phyloP scores from a whole-genome alignment of 306 rosid species.

The Pterocarpus macrocarpus region DNA sequence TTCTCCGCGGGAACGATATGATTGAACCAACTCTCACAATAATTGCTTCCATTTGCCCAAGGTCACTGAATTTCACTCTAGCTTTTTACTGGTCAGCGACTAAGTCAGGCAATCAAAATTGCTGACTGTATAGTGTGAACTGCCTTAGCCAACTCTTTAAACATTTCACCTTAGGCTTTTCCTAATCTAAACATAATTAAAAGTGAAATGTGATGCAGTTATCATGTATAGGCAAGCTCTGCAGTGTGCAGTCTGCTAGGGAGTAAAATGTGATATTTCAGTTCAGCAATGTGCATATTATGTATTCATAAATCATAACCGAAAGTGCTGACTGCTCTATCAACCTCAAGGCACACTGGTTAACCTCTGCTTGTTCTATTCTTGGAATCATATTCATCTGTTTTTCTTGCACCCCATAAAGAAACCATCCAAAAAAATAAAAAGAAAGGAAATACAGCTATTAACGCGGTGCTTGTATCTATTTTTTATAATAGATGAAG shows the following conservation, averaged over 20 bases:
- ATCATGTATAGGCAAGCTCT: conserved; percentile 5
- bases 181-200: too few relatives aligned
- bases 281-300: background rate
- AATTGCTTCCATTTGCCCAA: too few relatives aligned
- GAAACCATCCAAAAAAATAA: too few relatives aligned
- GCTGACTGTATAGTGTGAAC: background rate
- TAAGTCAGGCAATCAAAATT: conserved; percentile 22
- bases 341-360: too few relatives aligned
- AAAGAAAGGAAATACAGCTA: background rate
- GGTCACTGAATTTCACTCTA: background rate
- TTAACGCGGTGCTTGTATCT: background rate
- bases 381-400: conserved; percentile 4
- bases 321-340: background rate
- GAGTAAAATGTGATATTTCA: background rate
- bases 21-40: too few relatives aligned
- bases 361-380: background rate
- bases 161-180: too few relatives aligned
- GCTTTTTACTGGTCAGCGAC: background rate
- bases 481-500: background rate
- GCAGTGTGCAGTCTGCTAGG: background rate
- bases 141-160: too few relatives aligned
- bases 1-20: too few relatives aligned
- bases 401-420: conserved; percentile 19
- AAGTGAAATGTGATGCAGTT: background rate
- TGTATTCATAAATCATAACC: background rate